Conservation (phyloP, 2,329 filamentous ascomycete genomes). For the Paraphaeosphaeria sporulosa region DNA sequence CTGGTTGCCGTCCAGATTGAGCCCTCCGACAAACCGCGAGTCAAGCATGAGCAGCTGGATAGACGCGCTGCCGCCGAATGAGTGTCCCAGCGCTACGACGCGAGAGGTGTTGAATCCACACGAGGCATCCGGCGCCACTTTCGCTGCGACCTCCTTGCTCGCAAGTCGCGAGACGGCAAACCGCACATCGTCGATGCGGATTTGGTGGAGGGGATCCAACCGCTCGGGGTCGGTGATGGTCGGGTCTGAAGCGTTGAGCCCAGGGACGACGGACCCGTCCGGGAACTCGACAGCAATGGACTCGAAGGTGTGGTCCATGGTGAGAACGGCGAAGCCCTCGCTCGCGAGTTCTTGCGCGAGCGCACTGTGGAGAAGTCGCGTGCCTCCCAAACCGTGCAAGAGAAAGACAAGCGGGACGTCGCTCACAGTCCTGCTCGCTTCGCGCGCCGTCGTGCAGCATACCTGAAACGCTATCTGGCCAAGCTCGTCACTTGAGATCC, state of each 20-base stretch:
- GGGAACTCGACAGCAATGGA: neutral
- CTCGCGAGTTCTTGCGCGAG: neutral
- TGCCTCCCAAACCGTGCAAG: neutral
- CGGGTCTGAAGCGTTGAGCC: slow-evolving; percentile 10
- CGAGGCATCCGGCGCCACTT: slow-evolving; percentile 15
- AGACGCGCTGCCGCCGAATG: slow-evolving; percentile 40
- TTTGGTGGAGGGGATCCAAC: slow-evolving; percentile 4
- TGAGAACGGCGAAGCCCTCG: neutral
- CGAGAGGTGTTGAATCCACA: slow-evolving; percentile 18
- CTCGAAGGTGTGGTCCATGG: neutral
- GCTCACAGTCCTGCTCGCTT: neutral
- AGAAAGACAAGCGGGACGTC: neutral
- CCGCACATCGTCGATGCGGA: slow-evolving; percentile 18
- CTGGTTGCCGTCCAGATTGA: slow-evolving; percentile 39
- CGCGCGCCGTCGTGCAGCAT: neutral
- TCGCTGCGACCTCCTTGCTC: slow-evolving; percentile 10
- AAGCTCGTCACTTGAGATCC: neutral
- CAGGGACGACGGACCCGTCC: neutral
- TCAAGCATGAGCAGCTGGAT: slow-evolving; percentile 29
- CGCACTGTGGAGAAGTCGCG: neutral
- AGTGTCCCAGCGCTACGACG: slow-evolving; percentile 38
- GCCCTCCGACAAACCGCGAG: slow-evolving; percentile 28
- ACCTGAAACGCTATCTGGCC: neutral
- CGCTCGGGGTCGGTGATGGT: slow-evolving; percentile 7
- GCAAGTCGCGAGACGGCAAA: slow-evolving; percentile 24